Evolutionary conservation across 2,329 filamentous ascomycete species (phyloP).

Genomic region (Beauveria sp.): DNA sequence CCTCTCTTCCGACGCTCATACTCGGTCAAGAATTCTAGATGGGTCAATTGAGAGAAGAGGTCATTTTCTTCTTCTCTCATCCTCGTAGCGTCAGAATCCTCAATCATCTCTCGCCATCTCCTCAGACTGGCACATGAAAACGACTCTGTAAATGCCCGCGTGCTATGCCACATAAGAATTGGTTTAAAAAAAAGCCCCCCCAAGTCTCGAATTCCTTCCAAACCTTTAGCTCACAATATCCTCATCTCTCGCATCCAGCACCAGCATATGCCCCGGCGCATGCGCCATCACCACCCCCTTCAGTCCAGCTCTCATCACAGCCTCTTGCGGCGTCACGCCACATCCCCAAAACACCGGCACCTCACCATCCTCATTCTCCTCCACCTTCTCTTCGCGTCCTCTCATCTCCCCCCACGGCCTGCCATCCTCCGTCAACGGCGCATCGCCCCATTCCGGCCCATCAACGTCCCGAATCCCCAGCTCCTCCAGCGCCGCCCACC

Average conservation of each 20-base stretch:
- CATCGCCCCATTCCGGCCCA: conserved; percentile 50
- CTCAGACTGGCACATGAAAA: too few relatives aligned
- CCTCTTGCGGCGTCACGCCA: conserved; percentile 59
- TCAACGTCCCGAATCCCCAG: conserved; percentile 49
- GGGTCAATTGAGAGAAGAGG: too few relatives aligned
- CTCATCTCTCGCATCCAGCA: conserved; percentile 42
- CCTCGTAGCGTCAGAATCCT: too few relatives aligned
- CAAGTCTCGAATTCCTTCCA: background rate
- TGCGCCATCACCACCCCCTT: conserved; percentile 53
- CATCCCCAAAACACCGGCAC: conserved; percentile 57
- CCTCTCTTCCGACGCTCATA: too few relatives aligned
- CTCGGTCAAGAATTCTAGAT: too few relatives aligned
- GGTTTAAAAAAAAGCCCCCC: too few relatives aligned
- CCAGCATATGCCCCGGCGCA: conserved; percentile 54
- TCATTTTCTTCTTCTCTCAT: too few relatives aligned
- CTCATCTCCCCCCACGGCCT: conserved; percentile 19
- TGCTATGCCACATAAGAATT: background rate
- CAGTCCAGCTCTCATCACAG: conserved; percentile 47
- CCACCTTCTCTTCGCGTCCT: conserved; percentile 10
- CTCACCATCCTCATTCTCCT: conserved; percentile 28
- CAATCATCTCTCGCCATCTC: too few relatives aligned
- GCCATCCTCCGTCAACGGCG: conserved; percentile 32
- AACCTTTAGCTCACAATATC: conserved; percentile 21
- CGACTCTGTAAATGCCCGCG: background rate
- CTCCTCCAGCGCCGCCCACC: conserved; percentile 45